These are phyloP conservation scores for Hygrophila difformis DNA, from an alignment of 257 asterid species.

Conservation along the genomic window DNA sequence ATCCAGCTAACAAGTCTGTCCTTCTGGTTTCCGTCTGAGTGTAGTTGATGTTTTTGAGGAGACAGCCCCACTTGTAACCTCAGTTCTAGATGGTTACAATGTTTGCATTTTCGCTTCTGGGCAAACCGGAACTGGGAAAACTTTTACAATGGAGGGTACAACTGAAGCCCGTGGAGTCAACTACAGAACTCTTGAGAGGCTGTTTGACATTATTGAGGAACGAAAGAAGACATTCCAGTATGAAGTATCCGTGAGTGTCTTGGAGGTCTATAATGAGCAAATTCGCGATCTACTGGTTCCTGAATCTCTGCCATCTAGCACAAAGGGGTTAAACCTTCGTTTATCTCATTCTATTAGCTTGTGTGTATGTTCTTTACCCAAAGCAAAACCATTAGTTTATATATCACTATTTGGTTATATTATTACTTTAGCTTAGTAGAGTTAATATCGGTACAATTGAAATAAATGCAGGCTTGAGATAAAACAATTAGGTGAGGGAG, in stretches of 20 bases:
- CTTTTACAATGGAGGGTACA: constrained; percentile 97
- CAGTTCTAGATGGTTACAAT: constrained; percentile 90
- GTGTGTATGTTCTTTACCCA: too few relatives aligned
- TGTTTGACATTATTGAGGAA: constrained; percentile 70
- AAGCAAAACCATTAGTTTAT: too few relatives aligned
- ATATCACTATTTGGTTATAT: too few relatives aligned
- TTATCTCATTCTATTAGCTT: too few relatives aligned
- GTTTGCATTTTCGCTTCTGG: constrained; percentile 95
- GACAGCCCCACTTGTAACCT: constrained; percentile 76
- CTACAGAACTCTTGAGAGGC: constrained; percentile 77
- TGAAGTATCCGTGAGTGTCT: constrained; percentile 77
- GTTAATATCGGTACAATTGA: constrained; percentile 6
- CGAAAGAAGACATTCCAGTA: constrained; percentile 52
- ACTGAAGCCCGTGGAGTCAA: constrained; percentile 89
- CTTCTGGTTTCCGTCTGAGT: constrained; percentile 15
- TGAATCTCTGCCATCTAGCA: constrained; percentile 47
- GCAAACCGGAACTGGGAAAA: constrained; percentile 95
- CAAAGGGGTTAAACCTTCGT: constrained; percentile 53
- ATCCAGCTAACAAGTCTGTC: constrained; percentile 3
- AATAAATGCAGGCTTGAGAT: constrained; percentile 63
- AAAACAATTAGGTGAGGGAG: constrained; percentile 87
- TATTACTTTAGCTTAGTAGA: not conserved
- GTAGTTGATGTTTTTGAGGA: constrained; percentile 86
- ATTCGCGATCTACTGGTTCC: constrained; percentile 67
- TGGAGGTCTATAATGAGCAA: constrained; percentile 97